These are phyloP conservation scores for Oryza rufipogon DNA, from an alignment of 176 grass and related monocot genomes.

Conservation along the genomic window DNA sequence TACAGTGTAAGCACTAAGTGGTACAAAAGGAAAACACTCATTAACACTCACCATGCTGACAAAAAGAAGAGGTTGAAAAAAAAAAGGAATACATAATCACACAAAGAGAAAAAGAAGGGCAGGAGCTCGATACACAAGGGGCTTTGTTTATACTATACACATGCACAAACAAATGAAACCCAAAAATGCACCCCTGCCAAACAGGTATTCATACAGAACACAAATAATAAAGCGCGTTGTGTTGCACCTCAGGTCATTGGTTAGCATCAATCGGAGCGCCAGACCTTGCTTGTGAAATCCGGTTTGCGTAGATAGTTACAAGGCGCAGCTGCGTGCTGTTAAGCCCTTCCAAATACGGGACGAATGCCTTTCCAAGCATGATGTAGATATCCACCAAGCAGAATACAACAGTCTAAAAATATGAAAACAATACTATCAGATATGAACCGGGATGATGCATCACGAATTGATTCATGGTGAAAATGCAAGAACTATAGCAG, in stretches of 20 bases:
- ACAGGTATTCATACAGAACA: constrained; percentile 51
- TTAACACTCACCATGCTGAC: neutral
- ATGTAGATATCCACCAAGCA: constrained; percentile 98
- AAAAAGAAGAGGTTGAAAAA: too few relatives aligned
- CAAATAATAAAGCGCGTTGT: constrained; percentile 46
- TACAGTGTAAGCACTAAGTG: constrained; percentile 45
- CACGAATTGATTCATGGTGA: neutral
- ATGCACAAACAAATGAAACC: too few relatives aligned
- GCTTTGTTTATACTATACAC: too few relatives aligned
- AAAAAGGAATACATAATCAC: too few relatives aligned
- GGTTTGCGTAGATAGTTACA: constrained; percentile 91
- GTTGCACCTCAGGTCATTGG: constrained; percentile 52
- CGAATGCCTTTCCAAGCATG: constrained; percentile 87
- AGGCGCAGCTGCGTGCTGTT: constrained; percentile 88
- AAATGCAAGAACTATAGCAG: constrained; percentile 1
- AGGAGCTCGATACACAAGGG: too few relatives aligned
- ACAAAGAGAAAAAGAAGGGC: too few relatives aligned
- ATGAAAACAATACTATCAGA: constrained; percentile 18
- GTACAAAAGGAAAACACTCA: constrained; percentile 44
- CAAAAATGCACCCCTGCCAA: constrained; percentile 50
- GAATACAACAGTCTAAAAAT: constrained; percentile 84
- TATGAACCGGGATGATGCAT: constrained; percentile 1
- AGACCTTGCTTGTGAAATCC: constrained; percentile 88
- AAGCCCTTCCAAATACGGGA: constrained; percentile 85
- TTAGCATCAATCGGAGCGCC: constrained; percentile 57